phyloP scores from a whole-genome alignment of 192 early-diverging fungal genomes.

The Linderina pennispora region DNA sequence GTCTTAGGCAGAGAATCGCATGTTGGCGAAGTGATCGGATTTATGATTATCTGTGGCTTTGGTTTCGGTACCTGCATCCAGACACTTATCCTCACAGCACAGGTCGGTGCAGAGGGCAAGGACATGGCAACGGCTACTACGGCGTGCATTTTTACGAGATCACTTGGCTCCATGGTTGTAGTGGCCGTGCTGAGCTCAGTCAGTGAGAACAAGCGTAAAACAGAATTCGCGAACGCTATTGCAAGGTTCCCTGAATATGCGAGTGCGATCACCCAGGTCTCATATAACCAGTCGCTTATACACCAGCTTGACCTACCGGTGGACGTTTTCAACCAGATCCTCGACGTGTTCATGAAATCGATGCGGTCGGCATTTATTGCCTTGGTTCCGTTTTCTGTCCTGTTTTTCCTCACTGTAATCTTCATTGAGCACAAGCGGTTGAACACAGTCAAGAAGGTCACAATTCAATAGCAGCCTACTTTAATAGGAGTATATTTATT shows the following conservation, averaged over 20 bases:
- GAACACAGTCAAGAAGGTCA: constrained; percentile 11
- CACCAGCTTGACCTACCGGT: constrained; percentile 23
- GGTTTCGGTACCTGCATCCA: constrained; percentile 13
- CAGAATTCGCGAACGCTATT: not conserved
- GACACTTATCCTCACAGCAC: constrained; percentile 14
- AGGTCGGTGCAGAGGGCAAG: constrained; percentile 2
- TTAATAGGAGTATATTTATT: too few relatives aligned
- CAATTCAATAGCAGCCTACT: constrained; percentile 4
- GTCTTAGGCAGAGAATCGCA: constrained; percentile 3
- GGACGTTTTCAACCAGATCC: constrained; percentile 17
- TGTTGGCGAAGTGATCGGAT: constrained; percentile 7
- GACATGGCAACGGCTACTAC: constrained; percentile 9
- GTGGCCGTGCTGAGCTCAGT: constrained; percentile 19
- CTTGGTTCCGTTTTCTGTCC: constrained; percentile 29
- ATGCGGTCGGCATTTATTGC: constrained; percentile 36
- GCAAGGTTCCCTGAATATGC: constrained; percentile 5
- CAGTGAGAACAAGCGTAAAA: constrained; percentile 1
- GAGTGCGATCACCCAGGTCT: not conserved
- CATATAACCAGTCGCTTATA: constrained; percentile 21
- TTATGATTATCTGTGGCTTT: constrained; percentile 5
- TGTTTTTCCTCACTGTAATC: constrained; percentile 8
- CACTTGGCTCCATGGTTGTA: constrained; percentile 7
- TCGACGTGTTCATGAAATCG: constrained; percentile 30
- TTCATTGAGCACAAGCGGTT: constrained; percentile 22
- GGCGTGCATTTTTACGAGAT: constrained; percentile 15